Percentiles rank a stretch among this genome's conserved stretches.
These are phyloP conservation scores for Boeremia exigua DNA, from an alignment of 2,329 filamentous ascomycete species.

Conservation along the genomic window DNA sequence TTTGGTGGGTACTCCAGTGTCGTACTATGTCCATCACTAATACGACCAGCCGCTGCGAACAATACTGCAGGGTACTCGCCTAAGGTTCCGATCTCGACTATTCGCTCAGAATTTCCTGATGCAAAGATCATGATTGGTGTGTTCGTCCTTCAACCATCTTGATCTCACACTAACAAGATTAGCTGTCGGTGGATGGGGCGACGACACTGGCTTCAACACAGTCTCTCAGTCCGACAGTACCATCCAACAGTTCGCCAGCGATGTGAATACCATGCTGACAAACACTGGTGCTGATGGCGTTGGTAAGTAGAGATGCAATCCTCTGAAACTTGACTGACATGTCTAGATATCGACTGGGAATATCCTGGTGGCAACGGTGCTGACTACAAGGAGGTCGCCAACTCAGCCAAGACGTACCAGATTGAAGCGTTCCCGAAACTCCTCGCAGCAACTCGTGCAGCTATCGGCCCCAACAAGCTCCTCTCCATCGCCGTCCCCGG, in stretches of 20 bases:
- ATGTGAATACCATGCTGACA: conserved; percentile 68
- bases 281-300: conserved; percentile 70
- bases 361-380: conserved; percentile 69
- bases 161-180: neutral
- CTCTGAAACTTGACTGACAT: neutral
- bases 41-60: conserved; percentile 41
- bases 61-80: conserved; percentile 57
- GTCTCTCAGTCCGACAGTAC: conserved; percentile 61
- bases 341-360: conserved; percentile 70
- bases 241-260: conserved; percentile 66
- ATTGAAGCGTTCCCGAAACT: conserved; percentile 68
- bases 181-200: conserved; percentile 78
- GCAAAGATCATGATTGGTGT: conserved; percentile 66
- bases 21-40: neutral
- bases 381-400: conserved; percentile 70
- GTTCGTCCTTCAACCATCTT: neutral
- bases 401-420: conserved; percentile 64
- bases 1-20: conserved; percentile 23
- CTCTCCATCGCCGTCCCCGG: conserved; percentile 72
- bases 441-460: conserved; percentile 63
- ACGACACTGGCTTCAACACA: conserved; percentile 66
- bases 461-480: conserved; percentile 64
- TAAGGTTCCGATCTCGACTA: conserved; percentile 59
- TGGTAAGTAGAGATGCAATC: conserved; percentile 47
- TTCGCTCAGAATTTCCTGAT: conserved; percentile 60